Evolutionary conservation across 345 rosid genomes (phyloP).

Genomic region (Brassica juncea): DNA sequence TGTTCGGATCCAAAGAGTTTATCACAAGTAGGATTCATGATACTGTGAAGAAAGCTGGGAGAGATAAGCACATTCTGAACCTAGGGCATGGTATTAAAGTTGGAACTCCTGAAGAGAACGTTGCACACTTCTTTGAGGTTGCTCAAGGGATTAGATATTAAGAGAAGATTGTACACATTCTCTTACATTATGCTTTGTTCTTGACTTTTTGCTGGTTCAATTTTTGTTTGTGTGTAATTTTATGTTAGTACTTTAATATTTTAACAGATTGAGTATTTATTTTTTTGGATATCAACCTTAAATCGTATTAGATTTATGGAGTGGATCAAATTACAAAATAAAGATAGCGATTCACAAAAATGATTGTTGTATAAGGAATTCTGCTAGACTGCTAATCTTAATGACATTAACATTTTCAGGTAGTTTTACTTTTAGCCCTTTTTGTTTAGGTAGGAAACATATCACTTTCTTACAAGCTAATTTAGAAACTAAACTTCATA

Average conservation of each 20-base stretch:
- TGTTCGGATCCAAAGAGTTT: conserved; percentile 87
- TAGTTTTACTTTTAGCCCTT: background rate
- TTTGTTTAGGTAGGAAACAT: background rate
- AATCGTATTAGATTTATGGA: background rate
- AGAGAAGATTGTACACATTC: background rate
- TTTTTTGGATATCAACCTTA: background rate
- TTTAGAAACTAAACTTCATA: background rate
- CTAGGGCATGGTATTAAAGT: conserved; percentile 94
- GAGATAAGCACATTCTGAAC: conserved; percentile 80
- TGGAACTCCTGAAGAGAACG: conserved; percentile 95
- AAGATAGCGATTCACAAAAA: background rate
- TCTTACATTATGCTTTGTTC: conserved; percentile 12
- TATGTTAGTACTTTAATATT: conserved; percentile 3
- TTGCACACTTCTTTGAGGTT: conserved; percentile 91
- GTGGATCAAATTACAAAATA: background rate
- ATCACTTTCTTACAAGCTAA: background rate
- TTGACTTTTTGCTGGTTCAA: conserved; percentile 20
- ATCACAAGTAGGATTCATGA: conserved; percentile 81
- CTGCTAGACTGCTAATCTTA: background rate
- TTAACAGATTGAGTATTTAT: background rate
- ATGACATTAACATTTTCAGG: background rate
- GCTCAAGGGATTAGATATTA: conserved; percentile 79
- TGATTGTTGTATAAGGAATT: background rate
- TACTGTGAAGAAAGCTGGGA: conserved; percentile 89
- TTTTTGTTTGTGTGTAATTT: conserved; percentile 13